Base-by-base conservation (phyloP, 495 filamentous ascomycete genomes). In the Trichoderma asperelloides region DNA sequence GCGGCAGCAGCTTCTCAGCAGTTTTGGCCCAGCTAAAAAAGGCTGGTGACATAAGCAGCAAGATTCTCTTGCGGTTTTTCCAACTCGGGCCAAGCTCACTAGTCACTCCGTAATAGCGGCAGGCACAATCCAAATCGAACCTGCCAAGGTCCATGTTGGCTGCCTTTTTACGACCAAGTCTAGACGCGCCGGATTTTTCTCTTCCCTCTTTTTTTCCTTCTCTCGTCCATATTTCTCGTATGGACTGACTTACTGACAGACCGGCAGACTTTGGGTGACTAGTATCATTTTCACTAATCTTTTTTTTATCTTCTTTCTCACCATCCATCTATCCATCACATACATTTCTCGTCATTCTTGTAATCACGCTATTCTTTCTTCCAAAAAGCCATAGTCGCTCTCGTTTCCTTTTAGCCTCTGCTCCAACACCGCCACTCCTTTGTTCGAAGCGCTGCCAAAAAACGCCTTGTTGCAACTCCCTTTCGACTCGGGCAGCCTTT, bases 1-100 rank as follows among this genome's bases (percentile, higher is more conserved):
- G n/a, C n/a, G n/a, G n/a, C n/a, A n/a, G n/a, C n/a, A n/a, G n/a
- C n/a, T n/a, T n/a, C n/a, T n/a, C n/a, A n/a, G n/a, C n/a, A n/a
- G n/a, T 47, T 47, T 13, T n/a, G 43, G 43, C n/a, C n/a, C 15
- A 23, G 75, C 73, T 72, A 28, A 51, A 51, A 51, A 51, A 18
- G 6, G 47, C 21, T 51, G 47, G 33, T 37, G 33, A 51, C 47
- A 51, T 51, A 51, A 51, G 47, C 47, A 37, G 33, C 33, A 7
- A 37, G 5, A 7, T 37, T 37, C 33, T 8, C 5, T 51, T 47
- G 8, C 47, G 9, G n/a, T 23, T 25, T 51, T 51, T 51, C 47
- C 47, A 51, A 3, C 41, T 23, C 23, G 47, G 18, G 21, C 18
- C n/a, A 37, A 37, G 33, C 9, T 37, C 5, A 37, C 9, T 37